Conservation (phyloP, 768 basidiomycete genomes). For the Lactifluus echinatus region DNA sequence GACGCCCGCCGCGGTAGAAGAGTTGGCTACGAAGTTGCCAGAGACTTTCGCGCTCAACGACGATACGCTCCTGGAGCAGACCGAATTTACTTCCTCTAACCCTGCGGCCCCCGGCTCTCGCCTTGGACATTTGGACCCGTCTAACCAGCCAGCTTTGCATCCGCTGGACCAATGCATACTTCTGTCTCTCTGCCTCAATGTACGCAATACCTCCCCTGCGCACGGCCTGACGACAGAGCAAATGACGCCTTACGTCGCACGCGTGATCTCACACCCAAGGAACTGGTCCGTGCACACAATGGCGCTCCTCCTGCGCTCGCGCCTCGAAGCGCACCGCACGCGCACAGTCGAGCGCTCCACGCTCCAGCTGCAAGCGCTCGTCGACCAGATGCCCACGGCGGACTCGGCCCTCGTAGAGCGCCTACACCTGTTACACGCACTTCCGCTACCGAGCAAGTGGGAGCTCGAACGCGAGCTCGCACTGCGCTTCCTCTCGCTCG, state of each 20-base stretch:
- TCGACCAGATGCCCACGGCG: constrained; percentile 92
- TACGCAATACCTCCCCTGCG: constrained; percentile 79
- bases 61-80: constrained; percentile 92
- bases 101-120: constrained; percentile 36
- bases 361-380: constrained; percentile 87
- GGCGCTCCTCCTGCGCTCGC: constrained; percentile 87
- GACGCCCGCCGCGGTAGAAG: constrained; percentile 51
- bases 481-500: constrained; percentile 69
- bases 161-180: constrained; percentile 93
- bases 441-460: constrained; percentile 86
- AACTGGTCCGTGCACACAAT: constrained; percentile 98
- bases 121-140: constrained; percentile 70
- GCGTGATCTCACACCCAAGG: constrained; percentile 79
- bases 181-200: constrained; percentile 81
- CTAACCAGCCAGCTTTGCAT: constrained; percentile 77
- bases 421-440: constrained; percentile 67
- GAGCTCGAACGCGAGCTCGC: constrained; percentile 90
- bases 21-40: constrained; percentile 38
- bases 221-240: constrained; percentile 90
- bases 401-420: constrained; percentile 71
- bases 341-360: constrained; percentile 90
- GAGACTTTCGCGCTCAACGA: constrained; percentile 82
- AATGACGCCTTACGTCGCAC: constrained; percentile 85
- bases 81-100: constrained; percentile 76
- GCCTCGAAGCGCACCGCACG: constrained; percentile 80